Percentiles rank a stretch among this genome's conserved stretches.
phyloP scores from a whole-genome alignment of 2,329 filamentous ascomycete species.

The Botryotinia globosa region DNA sequence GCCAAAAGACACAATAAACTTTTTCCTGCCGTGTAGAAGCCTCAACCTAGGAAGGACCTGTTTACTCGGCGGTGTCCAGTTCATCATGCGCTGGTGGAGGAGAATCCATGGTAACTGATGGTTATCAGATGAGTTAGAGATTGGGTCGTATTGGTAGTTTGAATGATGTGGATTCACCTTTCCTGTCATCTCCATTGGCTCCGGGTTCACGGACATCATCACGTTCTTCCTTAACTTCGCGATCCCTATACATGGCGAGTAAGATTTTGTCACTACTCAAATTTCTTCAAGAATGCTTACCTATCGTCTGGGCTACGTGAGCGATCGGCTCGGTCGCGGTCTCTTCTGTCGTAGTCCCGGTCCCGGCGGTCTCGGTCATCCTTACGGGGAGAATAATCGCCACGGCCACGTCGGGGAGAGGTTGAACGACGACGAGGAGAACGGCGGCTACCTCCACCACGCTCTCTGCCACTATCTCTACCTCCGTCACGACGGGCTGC shows the following conservation, averaged over 20 bases:
- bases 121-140: slow-evolving; percentile 32
- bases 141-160: slow-evolving; percentile 24
- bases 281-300: slow-evolving; percentile 40
- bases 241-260: slow-evolving; percentile 39
- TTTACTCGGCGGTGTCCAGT: slow-evolving; percentile 85
- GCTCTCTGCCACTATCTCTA: slow-evolving; percentile 24
- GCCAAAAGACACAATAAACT: slow-evolving; percentile 28
- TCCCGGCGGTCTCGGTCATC: slow-evolving; percentile 82
- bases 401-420: slow-evolving; percentile 70
- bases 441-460: slow-evolving; percentile 45
- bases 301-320: slow-evolving; percentile 67
- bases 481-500: slow-evolving; percentile 49
- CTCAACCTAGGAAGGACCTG: slow-evolving; percentile 30
- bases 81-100: slow-evolving; percentile 86
- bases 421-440: slow-evolving; percentile 71
- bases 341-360: slow-evolving; percentile 69
- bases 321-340: slow-evolving; percentile 57
- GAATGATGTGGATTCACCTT: slow-evolving; percentile 58
- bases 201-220: slow-evolving; percentile 74
- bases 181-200: slow-evolving; percentile 83
- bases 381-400: slow-evolving; percentile 82
- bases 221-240: slow-evolving; percentile 55
- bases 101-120: slow-evolving; percentile 62
- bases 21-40: slow-evolving; percentile 33
- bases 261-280: not conserved